These are phyloP conservation scores for Metroxylon sagu DNA, from an alignment of 176 grass and related monocot genomes.

Conservation along the genomic window DNA sequence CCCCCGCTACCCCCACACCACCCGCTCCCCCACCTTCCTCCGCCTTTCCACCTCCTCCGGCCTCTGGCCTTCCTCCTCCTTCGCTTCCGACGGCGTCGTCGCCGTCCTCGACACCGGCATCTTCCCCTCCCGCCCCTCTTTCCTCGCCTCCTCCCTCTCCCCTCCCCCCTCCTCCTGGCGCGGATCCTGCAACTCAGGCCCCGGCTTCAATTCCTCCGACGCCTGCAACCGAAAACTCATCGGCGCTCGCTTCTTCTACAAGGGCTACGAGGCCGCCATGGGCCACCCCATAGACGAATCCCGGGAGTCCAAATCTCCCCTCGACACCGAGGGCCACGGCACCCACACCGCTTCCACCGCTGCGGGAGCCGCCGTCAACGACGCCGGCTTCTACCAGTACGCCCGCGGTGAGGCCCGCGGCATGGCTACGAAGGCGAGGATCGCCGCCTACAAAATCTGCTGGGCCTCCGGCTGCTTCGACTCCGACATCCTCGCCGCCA, in stretches of 20 bases:
- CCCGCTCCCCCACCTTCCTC: constrained; percentile 56
- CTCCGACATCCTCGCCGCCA: constrained; percentile 77
- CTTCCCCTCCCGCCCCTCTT: constrained; percentile 45
- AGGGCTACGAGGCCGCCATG: constrained; percentile 53
- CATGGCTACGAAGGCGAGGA: constrained; percentile 51
- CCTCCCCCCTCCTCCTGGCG: constrained; percentile 20
- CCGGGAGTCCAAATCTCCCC: constrained; percentile 56
- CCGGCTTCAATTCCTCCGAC: constrained; percentile 48
- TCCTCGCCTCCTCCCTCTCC: constrained; percentile 28
- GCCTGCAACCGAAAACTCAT: constrained; percentile 70
- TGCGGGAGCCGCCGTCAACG: constrained; percentile 28
- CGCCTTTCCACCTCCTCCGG: constrained; percentile 31
- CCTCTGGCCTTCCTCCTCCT: constrained; percentile 39
- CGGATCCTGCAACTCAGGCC: constrained; percentile 10
- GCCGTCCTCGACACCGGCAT: constrained; percentile 69
- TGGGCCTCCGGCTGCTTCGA: constrained; percentile 63
- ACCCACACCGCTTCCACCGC: constrained; percentile 80
- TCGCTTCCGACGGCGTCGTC: constrained; percentile 25
- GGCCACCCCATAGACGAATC: constrained; percentile 54
- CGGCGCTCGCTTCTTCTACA: constrained; percentile 69
- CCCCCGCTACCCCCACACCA: constrained; percentile 50
- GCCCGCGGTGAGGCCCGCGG: constrained; percentile 46
- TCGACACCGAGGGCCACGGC: constrained; percentile 77
- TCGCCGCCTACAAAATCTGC: constrained; percentile 92
- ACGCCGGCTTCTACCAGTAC: constrained; percentile 45